Percentiles rank a stretch among this genome's conserved stretches.
phyloP scores from a whole-genome alignment of 2,329 filamentous ascomycete genomes.

The Cyclaneusma minus region DNA sequence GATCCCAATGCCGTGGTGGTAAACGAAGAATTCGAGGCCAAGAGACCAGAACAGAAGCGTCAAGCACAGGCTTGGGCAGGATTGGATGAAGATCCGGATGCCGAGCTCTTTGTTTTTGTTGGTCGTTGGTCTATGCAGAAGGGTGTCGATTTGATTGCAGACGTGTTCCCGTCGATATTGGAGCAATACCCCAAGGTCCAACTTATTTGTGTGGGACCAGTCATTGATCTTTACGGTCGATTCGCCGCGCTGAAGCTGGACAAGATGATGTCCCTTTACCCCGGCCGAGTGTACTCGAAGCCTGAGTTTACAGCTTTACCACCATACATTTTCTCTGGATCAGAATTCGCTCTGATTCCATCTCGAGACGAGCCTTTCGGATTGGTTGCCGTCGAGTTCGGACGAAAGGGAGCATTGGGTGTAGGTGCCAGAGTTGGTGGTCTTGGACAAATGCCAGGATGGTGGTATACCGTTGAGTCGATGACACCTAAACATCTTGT shows the following conservation, averaged over 20 bases:
- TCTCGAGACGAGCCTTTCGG: conserved; percentile 54
- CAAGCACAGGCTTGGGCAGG: conserved; percentile 54
- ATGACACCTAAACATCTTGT: conserved; percentile 46
- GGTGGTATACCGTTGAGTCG: conserved; percentile 55
- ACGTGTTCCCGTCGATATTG: conserved; percentile 46
- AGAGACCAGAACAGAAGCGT: conserved; percentile 33
- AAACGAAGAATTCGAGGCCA: conserved; percentile 36
- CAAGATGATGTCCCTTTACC: conserved; percentile 47
- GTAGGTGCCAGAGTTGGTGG: conserved; percentile 50
- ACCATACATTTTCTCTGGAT: conserved; percentile 47
- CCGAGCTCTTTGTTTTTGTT: conserved; percentile 51
- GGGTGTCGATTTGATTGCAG: conserved; percentile 50
- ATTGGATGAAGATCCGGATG: conserved; percentile 39
- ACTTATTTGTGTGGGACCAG: conserved; percentile 44
- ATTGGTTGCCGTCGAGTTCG: conserved; percentile 51
- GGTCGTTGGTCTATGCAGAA: conserved; percentile 56
- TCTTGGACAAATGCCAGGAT: conserved; percentile 53
- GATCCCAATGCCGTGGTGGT: conserved; percentile 27
- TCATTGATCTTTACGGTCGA: conserved; percentile 53
- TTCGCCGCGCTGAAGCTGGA: conserved; percentile 49
- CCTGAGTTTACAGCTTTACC: conserved; percentile 50
- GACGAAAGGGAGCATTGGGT: conserved; percentile 50
- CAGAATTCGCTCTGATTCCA: conserved; percentile 53
- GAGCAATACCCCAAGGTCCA: conserved; percentile 43
- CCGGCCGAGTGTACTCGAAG: conserved; percentile 46